Conservation (phyloP, 179 eudicot species). For the Beta macrorhiza region DNA sequence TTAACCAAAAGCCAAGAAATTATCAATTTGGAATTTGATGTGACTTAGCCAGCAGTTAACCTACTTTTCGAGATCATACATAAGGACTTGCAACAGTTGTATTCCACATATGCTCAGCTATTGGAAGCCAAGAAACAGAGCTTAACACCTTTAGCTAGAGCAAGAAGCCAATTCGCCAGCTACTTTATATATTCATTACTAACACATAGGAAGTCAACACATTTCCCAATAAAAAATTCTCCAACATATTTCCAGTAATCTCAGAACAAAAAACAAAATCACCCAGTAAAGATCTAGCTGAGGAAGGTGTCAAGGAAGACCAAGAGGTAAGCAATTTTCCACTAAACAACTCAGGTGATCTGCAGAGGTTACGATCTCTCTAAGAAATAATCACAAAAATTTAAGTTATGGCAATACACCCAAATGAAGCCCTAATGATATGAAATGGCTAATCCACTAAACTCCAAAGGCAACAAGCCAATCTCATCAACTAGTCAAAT, state of each 20-base stretch:
- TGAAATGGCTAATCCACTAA: not conserved
- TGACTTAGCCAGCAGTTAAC: not conserved
- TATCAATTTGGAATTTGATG: not conserved
- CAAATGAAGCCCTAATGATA: not conserved
- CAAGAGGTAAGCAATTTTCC: not conserved
- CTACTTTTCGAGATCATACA: not conserved
- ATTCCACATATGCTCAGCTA: not conserved
- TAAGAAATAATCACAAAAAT: not conserved
- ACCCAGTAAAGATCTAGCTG: not conserved
- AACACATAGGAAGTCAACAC: not conserved
- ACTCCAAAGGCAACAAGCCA: not conserved
- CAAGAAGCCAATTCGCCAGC: not conserved
- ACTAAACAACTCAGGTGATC: not conserved
- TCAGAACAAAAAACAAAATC: not conserved
- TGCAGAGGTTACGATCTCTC: not conserved
- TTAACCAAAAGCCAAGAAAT: not conserved
- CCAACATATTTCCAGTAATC: no score
- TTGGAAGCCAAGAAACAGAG: not conserved
- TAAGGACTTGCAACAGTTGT: constrained; percentile 4
- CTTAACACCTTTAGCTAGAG: not conserved
- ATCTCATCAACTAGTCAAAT: no score
- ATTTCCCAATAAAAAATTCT: not conserved
- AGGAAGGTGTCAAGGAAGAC: not conserved
- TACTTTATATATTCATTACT: not conserved
- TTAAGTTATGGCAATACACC: not conserved